Percentiles rank a stretch among this genome's conserved stretches.
Evolutionary conservation across 2,329 filamentous ascomycete species (phyloP).

Genomic region (Metarhizium humberi): DNA sequence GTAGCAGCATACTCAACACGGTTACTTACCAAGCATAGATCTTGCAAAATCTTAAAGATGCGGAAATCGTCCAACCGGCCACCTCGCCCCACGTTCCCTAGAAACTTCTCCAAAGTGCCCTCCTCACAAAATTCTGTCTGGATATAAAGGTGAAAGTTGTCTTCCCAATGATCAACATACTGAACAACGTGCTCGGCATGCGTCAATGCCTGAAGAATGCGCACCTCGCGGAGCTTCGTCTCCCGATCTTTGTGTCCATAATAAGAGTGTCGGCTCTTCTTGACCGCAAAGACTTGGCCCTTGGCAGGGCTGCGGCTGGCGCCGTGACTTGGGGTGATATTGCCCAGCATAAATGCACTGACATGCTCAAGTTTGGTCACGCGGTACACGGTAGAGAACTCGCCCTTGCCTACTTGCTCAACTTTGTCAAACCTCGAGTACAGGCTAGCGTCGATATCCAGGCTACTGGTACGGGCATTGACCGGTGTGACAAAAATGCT

Average conservation of each 20-base stretch:
- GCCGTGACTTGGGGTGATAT: constrained; percentile 34
- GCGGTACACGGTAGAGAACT: constrained; percentile 88
- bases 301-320: constrained; percentile 44
- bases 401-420: constrained; percentile 72
- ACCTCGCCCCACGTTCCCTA: constrained; percentile 72
- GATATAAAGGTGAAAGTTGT: constrained; percentile 79
- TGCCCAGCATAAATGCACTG: constrained; percentile 28
- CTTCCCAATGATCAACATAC: constrained; percentile 81
- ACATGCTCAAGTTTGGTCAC: constrained; percentile 42
- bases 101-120: constrained; percentile 78
- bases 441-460: constrained; percentile 63
- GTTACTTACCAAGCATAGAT: constrained; percentile 65
- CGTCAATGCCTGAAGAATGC: constrained; percentile 65
- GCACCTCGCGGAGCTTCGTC: constrained; percentile 74
- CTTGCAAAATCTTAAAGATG: constrained; percentile 95
- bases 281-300: constrained; percentile 74
- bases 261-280: constrained; percentile 80
- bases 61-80: constrained; percentile 91
- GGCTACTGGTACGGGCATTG: constrained; percentile 58
- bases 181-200: constrained; percentile 79
- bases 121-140: constrained; percentile 97
- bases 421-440: constrained; percentile 71
- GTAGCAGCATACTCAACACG: not conserved
- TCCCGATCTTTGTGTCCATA: constrained; percentile 72
- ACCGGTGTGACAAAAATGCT: constrained; percentile 55